Evolutionary conservation across 768 basidiomycete species (phyloP).

Genomic region (Pulveroboletus sp.): DNA sequence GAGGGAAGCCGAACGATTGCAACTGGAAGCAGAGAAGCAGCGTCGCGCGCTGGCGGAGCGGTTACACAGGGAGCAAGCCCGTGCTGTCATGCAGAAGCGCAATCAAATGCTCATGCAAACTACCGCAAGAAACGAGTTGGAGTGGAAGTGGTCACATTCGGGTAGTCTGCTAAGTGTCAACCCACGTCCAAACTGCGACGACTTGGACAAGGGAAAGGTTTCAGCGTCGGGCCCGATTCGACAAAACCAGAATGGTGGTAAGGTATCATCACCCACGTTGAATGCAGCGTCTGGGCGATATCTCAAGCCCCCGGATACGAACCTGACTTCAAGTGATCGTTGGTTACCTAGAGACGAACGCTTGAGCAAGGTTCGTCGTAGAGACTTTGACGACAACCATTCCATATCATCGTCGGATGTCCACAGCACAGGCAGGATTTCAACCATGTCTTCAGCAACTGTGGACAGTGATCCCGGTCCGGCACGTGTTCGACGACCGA

Average conservation of each 20-base stretch:
- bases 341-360: slow-evolving; percentile 52
- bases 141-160: slow-evolving; percentile 49
- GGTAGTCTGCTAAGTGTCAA: slow-evolving; percentile 42
- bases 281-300: slow-evolving; percentile 62
- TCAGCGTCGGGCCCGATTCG: slow-evolving; percentile 62
- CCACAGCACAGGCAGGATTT: slow-evolving; percentile 68
- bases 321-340: slow-evolving; percentile 39
- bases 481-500: slow-evolving; percentile 56
- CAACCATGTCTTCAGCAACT: slow-evolving; percentile 75
- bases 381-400: slow-evolving; percentile 86
- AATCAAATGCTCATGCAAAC: slow-evolving; percentile 64
- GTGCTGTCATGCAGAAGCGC: slow-evolving; percentile 90
- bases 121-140: slow-evolving; percentile 48
- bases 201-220: slow-evolving; percentile 43
- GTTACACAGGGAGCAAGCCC: slow-evolving; percentile 79
- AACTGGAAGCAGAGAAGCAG: slow-evolving; percentile 79
- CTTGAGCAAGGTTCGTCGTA: slow-evolving; percentile 68
- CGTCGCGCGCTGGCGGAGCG: slow-evolving; percentile 71
- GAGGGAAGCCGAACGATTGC: slow-evolving; percentile 75
- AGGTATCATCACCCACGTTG: slow-evolving; percentile 44
- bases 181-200: slow-evolving; percentile 26
- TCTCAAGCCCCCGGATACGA: slow-evolving; percentile 34
- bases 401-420: slow-evolving; percentile 89
- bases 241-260: slow-evolving; percentile 44
- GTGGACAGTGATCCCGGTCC: slow-evolving; percentile 87